Evolutionary conservation across 257 asterid genomes (phyloP).

Genomic region (Solanum infundibuliforme): DNA sequence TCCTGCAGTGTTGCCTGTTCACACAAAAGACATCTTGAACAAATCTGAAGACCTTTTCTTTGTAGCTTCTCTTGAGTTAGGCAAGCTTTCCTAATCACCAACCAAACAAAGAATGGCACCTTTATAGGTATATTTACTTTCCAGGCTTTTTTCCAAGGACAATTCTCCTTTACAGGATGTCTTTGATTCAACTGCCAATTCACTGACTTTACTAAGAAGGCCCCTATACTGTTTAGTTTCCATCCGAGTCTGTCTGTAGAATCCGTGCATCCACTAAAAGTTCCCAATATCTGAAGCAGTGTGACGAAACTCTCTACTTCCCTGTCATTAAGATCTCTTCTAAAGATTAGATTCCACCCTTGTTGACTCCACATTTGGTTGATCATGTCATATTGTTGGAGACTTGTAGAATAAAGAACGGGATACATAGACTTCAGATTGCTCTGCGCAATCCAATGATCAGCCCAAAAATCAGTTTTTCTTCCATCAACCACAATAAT

Average conservation of each 20-base stretch:
- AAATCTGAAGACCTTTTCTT: background rate
- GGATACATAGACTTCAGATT: background rate
- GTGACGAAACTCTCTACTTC: background rate
- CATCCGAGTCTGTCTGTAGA: background rate
- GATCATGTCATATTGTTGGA: background rate
- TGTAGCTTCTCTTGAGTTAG: background rate
- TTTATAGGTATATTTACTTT: background rate
- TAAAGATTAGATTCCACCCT: background rate
- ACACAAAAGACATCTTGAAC: background rate
- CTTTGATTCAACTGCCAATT: background rate
- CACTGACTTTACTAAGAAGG: background rate
- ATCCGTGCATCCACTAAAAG: background rate
- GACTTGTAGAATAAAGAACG: background rate
- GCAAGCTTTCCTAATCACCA: background rate
- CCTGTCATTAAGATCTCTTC: background rate
- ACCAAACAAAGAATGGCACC: background rate
- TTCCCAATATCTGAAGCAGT: background rate
- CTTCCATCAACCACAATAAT: background rate
- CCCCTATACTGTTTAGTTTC: background rate
- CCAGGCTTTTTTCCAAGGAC: background rate
- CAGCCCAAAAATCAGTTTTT: background rate
- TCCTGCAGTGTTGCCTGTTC: background rate
- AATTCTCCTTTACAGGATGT: background rate
- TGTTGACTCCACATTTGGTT: background rate
- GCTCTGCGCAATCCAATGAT: background rate